Conservation (phyloP, 2,329 filamentous ascomycete genomes). For the Diaporthe australafricana region DNA sequence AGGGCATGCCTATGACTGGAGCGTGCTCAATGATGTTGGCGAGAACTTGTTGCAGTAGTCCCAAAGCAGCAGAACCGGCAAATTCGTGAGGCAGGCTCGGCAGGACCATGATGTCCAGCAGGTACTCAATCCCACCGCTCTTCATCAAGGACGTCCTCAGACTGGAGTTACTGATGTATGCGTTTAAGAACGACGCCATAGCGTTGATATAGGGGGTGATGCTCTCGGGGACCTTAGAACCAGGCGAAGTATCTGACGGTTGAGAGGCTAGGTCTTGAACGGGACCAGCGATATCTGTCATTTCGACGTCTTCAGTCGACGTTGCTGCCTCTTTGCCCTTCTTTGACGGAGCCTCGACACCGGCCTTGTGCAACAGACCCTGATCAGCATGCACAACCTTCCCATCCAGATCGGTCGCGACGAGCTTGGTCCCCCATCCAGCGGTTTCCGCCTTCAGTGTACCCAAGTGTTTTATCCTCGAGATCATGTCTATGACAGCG, state of each 20-base stretch:
- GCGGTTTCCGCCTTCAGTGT: conserved; percentile 74
- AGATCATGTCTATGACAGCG: conserved; percentile 90
- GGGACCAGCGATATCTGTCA: conserved; percentile 65
- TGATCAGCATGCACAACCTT: conserved; percentile 69
- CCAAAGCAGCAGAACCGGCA: conserved; percentile 73
- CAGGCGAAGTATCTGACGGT: conserved; percentile 40
- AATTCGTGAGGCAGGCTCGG: conserved; percentile 83
- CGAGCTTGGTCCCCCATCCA: conserved; percentile 84
- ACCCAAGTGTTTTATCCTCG: conserved; percentile 81
- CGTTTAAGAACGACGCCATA: conserved; percentile 78
- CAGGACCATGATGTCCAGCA: conserved; percentile 86
- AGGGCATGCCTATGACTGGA: conserved; percentile 83
- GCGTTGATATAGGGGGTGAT: conserved; percentile 80
- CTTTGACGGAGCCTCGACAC: conserved; percentile 41
- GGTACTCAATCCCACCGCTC: conserved; percentile 81
- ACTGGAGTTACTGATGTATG: conserved; percentile 80
- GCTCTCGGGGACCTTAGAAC: conserved; percentile 28
- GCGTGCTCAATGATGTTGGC: conserved; percentile 84
- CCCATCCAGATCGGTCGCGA: conserved; percentile 69
- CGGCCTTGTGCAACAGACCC: conserved; percentile 46
- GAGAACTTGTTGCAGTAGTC: conserved; percentile 79
- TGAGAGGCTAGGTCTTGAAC: conserved; percentile 4
- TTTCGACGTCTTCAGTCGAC: conserved; percentile 69
- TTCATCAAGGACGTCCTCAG: conserved; percentile 82
- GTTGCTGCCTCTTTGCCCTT: conserved; percentile 55